A percentile compares a stretch with the other conserved stretches of the same genome.
phyloP scores from a whole-genome alignment of 345 rosid species.

The Eucalyptus albens region DNA sequence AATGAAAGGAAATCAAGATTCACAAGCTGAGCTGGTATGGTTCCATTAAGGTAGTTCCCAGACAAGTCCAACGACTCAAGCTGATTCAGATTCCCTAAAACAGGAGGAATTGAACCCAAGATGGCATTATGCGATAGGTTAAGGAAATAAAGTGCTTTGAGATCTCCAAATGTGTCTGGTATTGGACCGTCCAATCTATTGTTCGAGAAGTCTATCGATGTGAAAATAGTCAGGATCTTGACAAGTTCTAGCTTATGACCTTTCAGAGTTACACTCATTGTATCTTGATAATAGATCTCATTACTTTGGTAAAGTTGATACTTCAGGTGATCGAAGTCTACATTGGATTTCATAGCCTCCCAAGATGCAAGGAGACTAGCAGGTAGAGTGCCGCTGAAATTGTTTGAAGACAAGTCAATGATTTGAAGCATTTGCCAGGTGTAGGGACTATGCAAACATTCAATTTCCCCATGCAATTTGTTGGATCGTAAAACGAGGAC shows the following conservation, averaged over 20 bases:
- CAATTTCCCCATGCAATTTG: constrained; percentile 11
- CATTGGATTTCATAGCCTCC: neutral
- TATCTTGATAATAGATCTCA: neutral
- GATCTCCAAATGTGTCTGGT: neutral
- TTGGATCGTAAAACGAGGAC: constrained; percentile 32
- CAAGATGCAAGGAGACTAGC: neutral
- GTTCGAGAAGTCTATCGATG: neutral
- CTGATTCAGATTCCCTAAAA: too few species aligned
- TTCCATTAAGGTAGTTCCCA: too few species aligned
- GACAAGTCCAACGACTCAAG: too few species aligned
- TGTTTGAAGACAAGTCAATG: constrained; percentile 21
- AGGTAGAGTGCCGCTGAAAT: neutral
- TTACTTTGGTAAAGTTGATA: neutral
- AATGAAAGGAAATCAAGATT: too few species aligned
- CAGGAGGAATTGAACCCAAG: too few species aligned
- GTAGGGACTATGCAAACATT: neutral
- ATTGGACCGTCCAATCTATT: neutral
- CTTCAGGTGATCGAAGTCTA: neutral
- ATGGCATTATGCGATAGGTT: too few species aligned
- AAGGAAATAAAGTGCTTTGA: too few species aligned
- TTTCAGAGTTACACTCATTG: constrained; percentile 22
- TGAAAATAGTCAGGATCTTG: neutral
- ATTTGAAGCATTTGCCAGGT: constrained; percentile 20
- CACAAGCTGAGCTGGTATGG: too few species aligned
- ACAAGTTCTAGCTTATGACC: constrained; percentile 15